Evolutionary conservation across 2,329 filamentous ascomycete species (phyloP), one percentile per base, ranked within the genome.

Genomic region (Cercospora brassicicola): DNA sequence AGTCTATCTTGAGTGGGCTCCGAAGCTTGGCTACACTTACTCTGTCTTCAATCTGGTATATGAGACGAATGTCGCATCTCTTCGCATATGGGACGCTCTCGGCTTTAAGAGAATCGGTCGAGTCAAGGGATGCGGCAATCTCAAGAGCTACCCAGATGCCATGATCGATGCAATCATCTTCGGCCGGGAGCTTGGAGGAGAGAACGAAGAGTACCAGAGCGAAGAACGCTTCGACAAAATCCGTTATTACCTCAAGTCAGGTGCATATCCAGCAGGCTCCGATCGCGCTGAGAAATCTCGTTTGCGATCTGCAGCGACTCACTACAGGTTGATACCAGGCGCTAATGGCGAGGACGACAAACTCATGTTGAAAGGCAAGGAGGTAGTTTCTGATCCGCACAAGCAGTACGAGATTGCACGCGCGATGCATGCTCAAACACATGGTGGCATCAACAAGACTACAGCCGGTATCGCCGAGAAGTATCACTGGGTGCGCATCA

Each of bases 211-310:
- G 79, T 90, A 92, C 78, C 90, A 94, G 75, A 94, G 91, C 80
- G 94, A 97, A 84, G 94, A 97, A 83, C 92, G 95, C 74, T 98
- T 98, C 84, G 94, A 97, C 84, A 97, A 97, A 85, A 98, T 98
- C 79, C 91, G 94, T 77, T 98, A 92, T 84, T 98, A 98, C 81
- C 89, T 98, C 77, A 96, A 96, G 82, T 93, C 94, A 79, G 91
- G 90, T 77, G 93, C 94, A 80, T 98, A 99, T 80, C 95, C 95
- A 68, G 90, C 90, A 75, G 94, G 94, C 70, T 94, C 94, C 77
- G 93, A 97, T 84, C 89, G 94, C 67, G 94, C 94, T 66, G 95
- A 98, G 81, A 98, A 98, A 87, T 94, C 91, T 82, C 91, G 94
- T 74, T 88, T 99, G 66, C 89, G 95, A 75, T 96, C 92, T 80